Evolutionary conservation across 2,329 filamentous ascomycete genomes (phyloP).

Genomic region (Pseudopyricularia javanii): DNA sequence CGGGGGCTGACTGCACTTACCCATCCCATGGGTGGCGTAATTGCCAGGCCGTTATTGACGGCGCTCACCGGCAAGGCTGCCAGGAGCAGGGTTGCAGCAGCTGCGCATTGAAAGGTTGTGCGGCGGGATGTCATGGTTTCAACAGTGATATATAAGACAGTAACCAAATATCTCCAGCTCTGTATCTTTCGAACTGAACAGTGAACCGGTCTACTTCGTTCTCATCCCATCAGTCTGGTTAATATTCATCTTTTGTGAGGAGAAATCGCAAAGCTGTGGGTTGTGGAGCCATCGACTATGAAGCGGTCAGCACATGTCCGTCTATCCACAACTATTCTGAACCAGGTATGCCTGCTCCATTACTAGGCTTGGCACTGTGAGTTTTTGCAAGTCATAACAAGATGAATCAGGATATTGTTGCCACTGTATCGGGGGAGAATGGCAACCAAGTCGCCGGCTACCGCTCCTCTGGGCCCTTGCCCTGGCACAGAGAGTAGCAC

Average conservation of each 20-base stretch:
- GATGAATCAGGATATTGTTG: background rate
- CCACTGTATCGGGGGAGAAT: too few species aligned
- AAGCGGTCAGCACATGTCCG: background rate
- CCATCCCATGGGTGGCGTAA: slow-evolving; percentile 8
- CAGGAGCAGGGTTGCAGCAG: slow-evolving; percentile 9
- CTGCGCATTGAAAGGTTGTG: background rate
- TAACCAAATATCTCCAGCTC: background rate
- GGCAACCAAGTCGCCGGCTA: too few species aligned
- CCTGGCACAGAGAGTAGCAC: too few species aligned
- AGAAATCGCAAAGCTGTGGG: background rate
- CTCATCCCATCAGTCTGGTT: background rate
- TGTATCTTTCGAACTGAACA: background rate
- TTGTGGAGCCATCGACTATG: background rate
- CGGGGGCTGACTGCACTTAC: background rate
- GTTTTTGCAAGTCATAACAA: background rate
- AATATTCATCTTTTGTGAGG: background rate
- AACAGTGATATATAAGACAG: background rate
- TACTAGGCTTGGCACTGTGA: background rate
- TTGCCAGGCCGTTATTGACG: slow-evolving; percentile 6
- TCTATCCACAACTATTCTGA: background rate
- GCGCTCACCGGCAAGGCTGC: slow-evolving; percentile 15
- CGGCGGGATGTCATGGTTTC: background rate
- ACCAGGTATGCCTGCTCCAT: background rate
- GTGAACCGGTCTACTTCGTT: background rate
- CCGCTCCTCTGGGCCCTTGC: too few species aligned